These are phyloP conservation scores for Podospora bellae-mahoneyi DNA, from an alignment of 495 filamentous ascomycete species.

Conservation along the genomic window DNA sequence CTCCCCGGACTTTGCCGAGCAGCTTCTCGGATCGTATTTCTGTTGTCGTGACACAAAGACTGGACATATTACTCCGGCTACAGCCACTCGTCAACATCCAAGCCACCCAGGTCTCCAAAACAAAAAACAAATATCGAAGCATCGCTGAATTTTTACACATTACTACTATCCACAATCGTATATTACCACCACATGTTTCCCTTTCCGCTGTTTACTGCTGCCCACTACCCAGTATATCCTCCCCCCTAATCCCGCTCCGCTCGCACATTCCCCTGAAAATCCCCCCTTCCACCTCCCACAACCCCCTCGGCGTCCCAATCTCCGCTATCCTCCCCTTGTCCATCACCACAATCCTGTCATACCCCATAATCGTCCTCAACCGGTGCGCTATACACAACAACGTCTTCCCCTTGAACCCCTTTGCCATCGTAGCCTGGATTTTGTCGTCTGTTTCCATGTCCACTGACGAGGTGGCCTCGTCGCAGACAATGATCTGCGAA, in stretches of 20 bases:
- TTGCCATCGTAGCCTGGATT: slow-evolving; percentile 87
- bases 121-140: background rate
- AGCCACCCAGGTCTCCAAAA: background rate
- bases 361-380: slow-evolving; percentile 85
- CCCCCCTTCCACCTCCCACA: slow-evolving; percentile 61
- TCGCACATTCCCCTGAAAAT: slow-evolving; percentile 95
- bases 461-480: slow-evolving; percentile 89
- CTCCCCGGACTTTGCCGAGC: background rate
- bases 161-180: background rate
- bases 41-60: background rate
- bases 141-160: background rate
- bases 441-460: slow-evolving; percentile 96
- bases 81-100: background rate
- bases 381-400: slow-evolving; percentile 94
- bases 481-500: slow-evolving; percentile 89
- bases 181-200: background rate
- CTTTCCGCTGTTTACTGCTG: background rate
- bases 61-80: background rate
- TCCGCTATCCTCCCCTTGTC: slow-evolving; percentile 82
- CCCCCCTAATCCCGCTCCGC: slow-evolving; percentile 71
- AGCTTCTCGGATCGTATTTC: background rate
- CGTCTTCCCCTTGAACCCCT: slow-evolving; percentile 84
- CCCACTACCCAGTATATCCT: slow-evolving; percentile 55
- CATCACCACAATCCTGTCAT: slow-evolving; percentile 96
- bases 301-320: slow-evolving; percentile 66